Conservation (phyloP, 192 early-diverging fungal genomes). For the Backusella liffmaniae region DNA sequence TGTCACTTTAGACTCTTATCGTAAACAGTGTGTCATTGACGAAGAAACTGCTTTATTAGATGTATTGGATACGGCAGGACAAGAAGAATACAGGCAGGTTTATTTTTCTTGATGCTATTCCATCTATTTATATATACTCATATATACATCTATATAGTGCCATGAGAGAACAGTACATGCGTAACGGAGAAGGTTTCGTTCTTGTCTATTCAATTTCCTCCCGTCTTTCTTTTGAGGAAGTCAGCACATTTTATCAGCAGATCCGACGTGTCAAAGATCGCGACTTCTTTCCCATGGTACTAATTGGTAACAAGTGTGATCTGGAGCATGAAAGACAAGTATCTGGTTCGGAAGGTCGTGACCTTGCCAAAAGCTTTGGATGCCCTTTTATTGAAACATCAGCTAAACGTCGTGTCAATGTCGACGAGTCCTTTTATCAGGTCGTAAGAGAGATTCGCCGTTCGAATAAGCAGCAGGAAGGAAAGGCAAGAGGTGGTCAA, state of each 20-base stretch:
- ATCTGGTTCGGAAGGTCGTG: slow-evolving; percentile 47
- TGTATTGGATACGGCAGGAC: slow-evolving; percentile 95
- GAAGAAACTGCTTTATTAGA: slow-evolving; percentile 86
- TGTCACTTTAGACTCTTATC: slow-evolving; percentile 77
- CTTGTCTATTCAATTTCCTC: slow-evolving; percentile 83
- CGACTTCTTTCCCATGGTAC: slow-evolving; percentile 72
- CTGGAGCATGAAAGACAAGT: slow-evolving; percentile 64
- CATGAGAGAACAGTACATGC: slow-evolving; percentile 79
- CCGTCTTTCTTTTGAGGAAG: slow-evolving; percentile 72
- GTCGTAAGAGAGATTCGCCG: slow-evolving; percentile 83
- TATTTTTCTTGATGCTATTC: not conserved
- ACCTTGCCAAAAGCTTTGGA: slow-evolving; percentile 57
- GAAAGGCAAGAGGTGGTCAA: slow-evolving; percentile 1
- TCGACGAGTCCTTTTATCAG: slow-evolving; percentile 33
- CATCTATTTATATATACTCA: not conserved
- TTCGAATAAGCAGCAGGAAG: slow-evolving; percentile 69
- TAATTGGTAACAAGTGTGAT: slow-evolving; percentile 92
- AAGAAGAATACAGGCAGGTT: slow-evolving; percentile 78
- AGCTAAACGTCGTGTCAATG: slow-evolving; percentile 35
- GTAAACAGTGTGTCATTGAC: slow-evolving; percentile 96
- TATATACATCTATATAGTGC: slow-evolving; percentile 21
- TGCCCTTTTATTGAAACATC: slow-evolving; percentile 65
- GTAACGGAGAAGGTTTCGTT: slow-evolving; percentile 83
- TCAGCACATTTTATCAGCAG: slow-evolving; percentile 65
- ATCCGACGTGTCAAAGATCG: slow-evolving; percentile 82